Evolutionary conservation across 2,329 filamentous ascomycete species (phyloP), one percentile per base, ranked within the genome.

Genomic region (Sporothrix dimorphospora): DNA sequence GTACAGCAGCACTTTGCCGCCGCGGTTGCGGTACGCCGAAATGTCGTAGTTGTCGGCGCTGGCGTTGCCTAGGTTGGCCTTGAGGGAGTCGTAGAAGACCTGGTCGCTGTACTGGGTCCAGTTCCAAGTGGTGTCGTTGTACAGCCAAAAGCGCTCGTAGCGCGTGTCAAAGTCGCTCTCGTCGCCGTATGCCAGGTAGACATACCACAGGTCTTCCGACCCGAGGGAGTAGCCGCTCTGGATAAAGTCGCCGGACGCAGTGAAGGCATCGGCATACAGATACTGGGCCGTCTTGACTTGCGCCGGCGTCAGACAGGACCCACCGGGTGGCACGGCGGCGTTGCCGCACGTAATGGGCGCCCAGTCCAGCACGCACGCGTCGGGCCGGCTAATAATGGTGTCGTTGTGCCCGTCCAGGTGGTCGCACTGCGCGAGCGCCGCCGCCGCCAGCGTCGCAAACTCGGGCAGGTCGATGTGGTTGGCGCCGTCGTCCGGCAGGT

Each of bases 1-100:
- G 76, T 81, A 85, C 40, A 82, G 77, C 21, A 85, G 21, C 2
- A 85, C 70, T 76, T 84, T 85, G 40, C 81, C 81, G 11, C 83
- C 83, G 1, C 75, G 75, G 4, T 74, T 74, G 42, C 75, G 75
- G 72, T 81, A 83, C 0, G 74, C 74, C 0, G 75, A 69, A 1
- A 82, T 74, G 24, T 77, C 77, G 63, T 78, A 78, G 30, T 77
- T 69, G 11, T 78, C 76, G 11, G 79, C 78, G 7, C 78, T 78
- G 1, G 79, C 75, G n/a, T 72, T 51, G 72, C 78, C 78, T 0
- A 80, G 76, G 72, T 82, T 76, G 40, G 71, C 24, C 1, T 47
- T 63, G 1, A 78, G 78, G 4, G 76, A 76, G 30, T 75, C 59
- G 65, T 74, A 73, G 49, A 81, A 71, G 27, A 79, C 66, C 19